Evolutionary conservation across 2,329 filamentous ascomycete species (phyloP), one percentile per base, ranked within the genome.

Genomic region (Neofusicoccum kwambonambiense): DNA sequence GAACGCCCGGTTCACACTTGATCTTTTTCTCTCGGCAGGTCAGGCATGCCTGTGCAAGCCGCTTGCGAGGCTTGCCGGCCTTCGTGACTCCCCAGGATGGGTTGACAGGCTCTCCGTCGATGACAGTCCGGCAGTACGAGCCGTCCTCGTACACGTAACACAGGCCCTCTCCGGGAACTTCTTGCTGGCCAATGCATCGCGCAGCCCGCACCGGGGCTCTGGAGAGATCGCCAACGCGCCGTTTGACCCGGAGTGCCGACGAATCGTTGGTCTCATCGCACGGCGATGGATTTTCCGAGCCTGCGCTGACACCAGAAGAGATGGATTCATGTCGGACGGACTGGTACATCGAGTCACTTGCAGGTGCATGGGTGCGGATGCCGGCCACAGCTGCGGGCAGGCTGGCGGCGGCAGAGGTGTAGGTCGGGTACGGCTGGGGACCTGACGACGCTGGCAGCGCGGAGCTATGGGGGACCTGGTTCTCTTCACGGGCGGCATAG

Each of bases 11-110:
- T 69, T 97, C 92, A 73, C 93, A 97, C 77, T 96, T 97, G 80
- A 97, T 96, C 83, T 97, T 97, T 87, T 97, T 97, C 79, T 97
- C 93, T 58, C 93, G 87, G 76, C 93, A 97, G 12, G 92, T 95
- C 65, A 96, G 84, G 74, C 93, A 97, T n/a, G 92, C 92, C 75
- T 96, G 93, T 27, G 93, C 93, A 64, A 97, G 83, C 64, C 93
- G 86, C 80, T 97, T 97, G 69, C 93, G 87, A 54, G 93, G 93
- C 80, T 96, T 97, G 13, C 93, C 93, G 2, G 93, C 93, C 79
- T 97, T 97, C 41, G 93, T 97, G 9, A 96, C 88, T 15, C 93
- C 93, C 93, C 93, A 97, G 69, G 92, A 91, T 1, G 93, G 91
- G 74, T 96, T 97, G 60, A 97, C 92, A 0, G 84, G 84, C 74